These are phyloP conservation scores for Ceriops decandra DNA, from an alignment of 345 rosid species.

Conservation along the genomic window DNA sequence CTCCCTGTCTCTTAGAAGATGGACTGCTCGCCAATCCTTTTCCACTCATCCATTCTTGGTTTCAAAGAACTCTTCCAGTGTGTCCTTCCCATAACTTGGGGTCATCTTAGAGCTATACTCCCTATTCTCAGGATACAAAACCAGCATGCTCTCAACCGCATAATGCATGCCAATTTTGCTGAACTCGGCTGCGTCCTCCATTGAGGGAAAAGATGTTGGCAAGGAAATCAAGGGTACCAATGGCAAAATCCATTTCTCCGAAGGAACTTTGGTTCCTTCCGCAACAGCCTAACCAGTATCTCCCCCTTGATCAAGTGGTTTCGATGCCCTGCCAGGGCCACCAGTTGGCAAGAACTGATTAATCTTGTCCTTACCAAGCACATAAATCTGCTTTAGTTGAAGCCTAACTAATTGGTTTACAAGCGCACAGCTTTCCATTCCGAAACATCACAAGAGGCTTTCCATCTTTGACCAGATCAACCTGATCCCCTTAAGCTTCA, in stretches of 20 bases:
- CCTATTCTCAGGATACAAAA: slow-evolving; percentile 78
- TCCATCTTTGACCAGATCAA: slow-evolving; percentile 85
- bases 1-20: slow-evolving; percentile 40
- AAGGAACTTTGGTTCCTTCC: slow-evolving; percentile 77
- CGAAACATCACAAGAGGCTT: slow-evolving; percentile 96
- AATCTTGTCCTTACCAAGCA: slow-evolving; percentile 64
- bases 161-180: slow-evolving; percentile 92
- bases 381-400: slow-evolving; percentile 68
- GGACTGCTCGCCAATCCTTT: slow-evolving; percentile 82
- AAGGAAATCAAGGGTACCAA: slow-evolving; percentile 60
- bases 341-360: slow-evolving; percentile 79
- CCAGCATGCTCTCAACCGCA: slow-evolving; percentile 90
- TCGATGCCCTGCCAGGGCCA: slow-evolving; percentile 87
- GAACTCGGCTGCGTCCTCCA: slow-evolving; percentile 90
- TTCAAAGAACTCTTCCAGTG: slow-evolving; percentile 76
- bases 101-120: slow-evolving; percentile 79
- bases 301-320: slow-evolving; percentile 83
- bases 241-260: slow-evolving; percentile 81
- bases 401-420: slow-evolving; percentile 87
- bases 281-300: slow-evolving; percentile 62
- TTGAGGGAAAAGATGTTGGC: slow-evolving; percentile 60
- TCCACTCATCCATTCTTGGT: slow-evolving; percentile 86
- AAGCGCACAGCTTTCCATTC: slow-evolving; percentile 82
- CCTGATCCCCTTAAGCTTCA: slow-evolving; percentile 88
- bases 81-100: slow-evolving; percentile 83